Evolutionary conservation across 2,329 filamentous ascomycete species (phyloP).

Genomic region (Aspergillus fischeri): DNA sequence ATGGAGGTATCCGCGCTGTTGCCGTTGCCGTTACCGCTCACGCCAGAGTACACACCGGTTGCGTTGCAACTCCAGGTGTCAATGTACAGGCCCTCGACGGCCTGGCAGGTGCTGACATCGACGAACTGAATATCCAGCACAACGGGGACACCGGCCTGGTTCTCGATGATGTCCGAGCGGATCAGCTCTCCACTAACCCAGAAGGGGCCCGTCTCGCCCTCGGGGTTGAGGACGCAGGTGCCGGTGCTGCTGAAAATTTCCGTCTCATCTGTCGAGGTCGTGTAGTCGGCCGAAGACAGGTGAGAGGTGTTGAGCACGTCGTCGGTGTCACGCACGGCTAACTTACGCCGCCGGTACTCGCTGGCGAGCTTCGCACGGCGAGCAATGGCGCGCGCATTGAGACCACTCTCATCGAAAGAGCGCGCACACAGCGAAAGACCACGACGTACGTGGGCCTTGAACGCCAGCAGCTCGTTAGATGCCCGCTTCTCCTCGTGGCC

Average conservation of each 20-base stretch:
- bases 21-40: slow-evolving; percentile 24
- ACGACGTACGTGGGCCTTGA: slow-evolving; percentile 15
- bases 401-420: slow-evolving; percentile 16
- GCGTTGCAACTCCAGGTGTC: slow-evolving; percentile 38
- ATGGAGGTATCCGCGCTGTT: slow-evolving; percentile 24
- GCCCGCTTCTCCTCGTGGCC: slow-evolving; percentile 6
- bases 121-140: slow-evolving; percentile 39
- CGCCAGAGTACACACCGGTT: slow-evolving; percentile 27
- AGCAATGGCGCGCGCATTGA: slow-evolving; percentile 19
- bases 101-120: slow-evolving; percentile 38
- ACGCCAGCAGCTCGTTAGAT: slow-evolving; percentile 10
- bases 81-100: slow-evolving; percentile 28
- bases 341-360: slow-evolving; percentile 12
- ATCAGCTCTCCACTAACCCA: slow-evolving; percentile 40
- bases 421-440: slow-evolving; percentile 18
- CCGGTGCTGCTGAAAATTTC: slow-evolving; percentile 25
- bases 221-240: slow-evolving; percentile 47
- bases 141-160: slow-evolving; percentile 33
- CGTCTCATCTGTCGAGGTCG: slow-evolving; percentile 14
- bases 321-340: slow-evolving; percentile 29
- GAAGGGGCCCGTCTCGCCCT: slow-evolving; percentile 47
- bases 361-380: slow-evolving; percentile 19
- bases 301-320: slow-evolving; percentile 35
- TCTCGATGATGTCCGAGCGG: slow-evolving; percentile 34
- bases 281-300: slow-evolving; percentile 28